These are phyloP conservation scores for Dactylellina parvicollis DNA, from an alignment of 2,329 filamentous ascomycete genomes.

Conservation along the genomic window DNA sequence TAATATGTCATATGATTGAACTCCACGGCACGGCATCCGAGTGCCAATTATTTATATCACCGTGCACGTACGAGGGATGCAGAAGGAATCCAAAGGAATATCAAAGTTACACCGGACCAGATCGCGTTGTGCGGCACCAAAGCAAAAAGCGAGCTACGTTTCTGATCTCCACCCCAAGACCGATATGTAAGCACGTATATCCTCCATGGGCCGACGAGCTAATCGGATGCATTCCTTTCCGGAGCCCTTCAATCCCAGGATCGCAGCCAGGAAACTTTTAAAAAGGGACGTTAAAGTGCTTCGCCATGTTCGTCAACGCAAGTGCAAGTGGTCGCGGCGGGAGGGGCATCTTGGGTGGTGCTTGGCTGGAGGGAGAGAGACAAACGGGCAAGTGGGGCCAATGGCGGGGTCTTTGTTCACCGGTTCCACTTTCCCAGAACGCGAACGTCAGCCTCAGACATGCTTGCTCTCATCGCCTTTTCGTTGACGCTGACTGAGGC, in stretches of 20 bases:
- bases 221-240: conserved; percentile 53
- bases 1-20: too few species aligned
- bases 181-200: too few species aligned
- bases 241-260: neutral
- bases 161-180: too few species aligned
- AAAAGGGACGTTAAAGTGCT: conserved; percentile 20
- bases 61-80: too few species aligned
- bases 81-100: too few species aligned
- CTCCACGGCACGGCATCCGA: too few species aligned
- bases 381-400: conserved; percentile 40
- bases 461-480: neutral
- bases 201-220: conserved; percentile 14
- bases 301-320: conserved; percentile 46
- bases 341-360: conserved; percentile 16
- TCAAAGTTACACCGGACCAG: too few species aligned
- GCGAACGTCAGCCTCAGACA: conserved; percentile 25
- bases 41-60: too few species aligned
- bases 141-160: too few species aligned
- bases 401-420: conserved; percentile 9
- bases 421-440: conserved; percentile 32
- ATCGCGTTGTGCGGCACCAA: neutral
- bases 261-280: conserved; percentile 1
- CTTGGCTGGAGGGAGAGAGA: neutral
- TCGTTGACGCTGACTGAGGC: neutral
- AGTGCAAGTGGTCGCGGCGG: conserved; percentile 9